Percentiles rank a stretch among this genome's conserved stretches.
phyloP scores from a whole-genome alignment of 1,284 basidiomycete genomes.

The Trichosporon asahii region DNA sequence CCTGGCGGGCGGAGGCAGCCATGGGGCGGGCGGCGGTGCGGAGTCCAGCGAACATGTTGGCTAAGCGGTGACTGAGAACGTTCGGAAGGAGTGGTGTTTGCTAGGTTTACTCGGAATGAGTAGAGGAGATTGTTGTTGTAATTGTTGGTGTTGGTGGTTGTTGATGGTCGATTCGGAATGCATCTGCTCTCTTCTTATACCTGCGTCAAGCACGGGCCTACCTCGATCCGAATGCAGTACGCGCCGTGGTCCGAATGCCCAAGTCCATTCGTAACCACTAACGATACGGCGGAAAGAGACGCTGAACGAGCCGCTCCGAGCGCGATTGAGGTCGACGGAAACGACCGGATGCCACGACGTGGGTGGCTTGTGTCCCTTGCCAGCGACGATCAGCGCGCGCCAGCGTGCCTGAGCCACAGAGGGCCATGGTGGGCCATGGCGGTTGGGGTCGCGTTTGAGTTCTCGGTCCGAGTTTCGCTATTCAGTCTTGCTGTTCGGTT shows the following conservation, averaged over 20 bases:
- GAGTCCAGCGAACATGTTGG: constrained; percentile 8
- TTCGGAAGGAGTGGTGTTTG: constrained; percentile 8
- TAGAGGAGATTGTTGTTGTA: neutral
- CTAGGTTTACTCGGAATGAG: neutral
- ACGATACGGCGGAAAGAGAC: neutral
- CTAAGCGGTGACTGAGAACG: neutral
- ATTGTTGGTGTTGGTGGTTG: neutral
- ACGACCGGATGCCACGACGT: neutral
- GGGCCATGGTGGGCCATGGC: no score
- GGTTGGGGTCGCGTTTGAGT: neutral
- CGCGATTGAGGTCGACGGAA: neutral
- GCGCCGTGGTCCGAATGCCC: neutral
- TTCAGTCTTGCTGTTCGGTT: neutral
- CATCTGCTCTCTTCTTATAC: neutral
- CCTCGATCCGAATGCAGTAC: neutral
- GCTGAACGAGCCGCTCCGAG: neutral
- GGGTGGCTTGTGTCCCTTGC: neutral
- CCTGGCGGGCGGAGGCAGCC: constrained; percentile 6
- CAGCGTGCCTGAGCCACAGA: neutral
- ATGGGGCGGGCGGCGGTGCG: constrained; percentile 6
- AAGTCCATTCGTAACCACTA: neutral
- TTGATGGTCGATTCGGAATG: constrained; percentile 9
- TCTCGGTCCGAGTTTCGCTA: neutral
- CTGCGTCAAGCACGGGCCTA: neutral
- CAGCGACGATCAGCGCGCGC: constrained; percentile 2